These are phyloP conservation scores for Malus hybrid DNA, from an alignment of 331 rosid genomes.

Conservation along the genomic window DNA sequence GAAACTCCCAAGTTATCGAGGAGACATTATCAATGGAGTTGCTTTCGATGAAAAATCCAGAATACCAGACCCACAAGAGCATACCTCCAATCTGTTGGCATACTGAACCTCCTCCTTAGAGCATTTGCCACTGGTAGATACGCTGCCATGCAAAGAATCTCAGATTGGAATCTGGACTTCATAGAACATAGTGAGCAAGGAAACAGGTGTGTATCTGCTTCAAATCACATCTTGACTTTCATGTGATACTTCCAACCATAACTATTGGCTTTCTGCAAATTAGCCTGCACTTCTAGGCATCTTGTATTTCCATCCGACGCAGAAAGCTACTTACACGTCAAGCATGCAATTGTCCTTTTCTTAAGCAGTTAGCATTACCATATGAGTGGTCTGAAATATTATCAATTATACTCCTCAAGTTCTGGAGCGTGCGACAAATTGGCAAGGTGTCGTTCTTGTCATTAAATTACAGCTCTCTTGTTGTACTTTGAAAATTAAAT, in stretches of 20 bases:
- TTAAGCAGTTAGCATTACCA: background rate
- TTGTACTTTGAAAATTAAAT: background rate
- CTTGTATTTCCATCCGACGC: background rate
- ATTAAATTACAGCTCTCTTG: background rate
- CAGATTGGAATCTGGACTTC: constrained; percentile 46
- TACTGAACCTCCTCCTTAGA: constrained; percentile 29
- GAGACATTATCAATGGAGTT: constrained; percentile 39
- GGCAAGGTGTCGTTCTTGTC: background rate
- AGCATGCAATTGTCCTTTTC: background rate
- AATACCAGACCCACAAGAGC: constrained; percentile 42
- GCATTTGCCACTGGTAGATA: constrained; percentile 51
- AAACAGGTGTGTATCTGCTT: constrained; percentile 18
- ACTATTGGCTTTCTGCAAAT: background rate
- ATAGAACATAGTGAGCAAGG: constrained; percentile 35
- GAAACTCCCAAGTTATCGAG: constrained; percentile 38
- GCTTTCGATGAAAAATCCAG: constrained; percentile 38
- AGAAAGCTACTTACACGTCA: background rate
- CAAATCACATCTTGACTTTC: background rate
- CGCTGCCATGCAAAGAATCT: constrained; percentile 43
- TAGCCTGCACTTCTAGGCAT: background rate
- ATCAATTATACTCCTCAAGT: background rate
- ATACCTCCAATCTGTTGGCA: constrained; percentile 43
- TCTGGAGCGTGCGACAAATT: background rate
- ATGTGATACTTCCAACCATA: background rate
- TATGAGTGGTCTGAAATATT: background rate